A percentile compares a stretch with the other conserved stretches of the same genome.
Conservation (phyloP, 2,329 filamentous ascomycete species). For the Diplodia scrobiculata region DNA sequence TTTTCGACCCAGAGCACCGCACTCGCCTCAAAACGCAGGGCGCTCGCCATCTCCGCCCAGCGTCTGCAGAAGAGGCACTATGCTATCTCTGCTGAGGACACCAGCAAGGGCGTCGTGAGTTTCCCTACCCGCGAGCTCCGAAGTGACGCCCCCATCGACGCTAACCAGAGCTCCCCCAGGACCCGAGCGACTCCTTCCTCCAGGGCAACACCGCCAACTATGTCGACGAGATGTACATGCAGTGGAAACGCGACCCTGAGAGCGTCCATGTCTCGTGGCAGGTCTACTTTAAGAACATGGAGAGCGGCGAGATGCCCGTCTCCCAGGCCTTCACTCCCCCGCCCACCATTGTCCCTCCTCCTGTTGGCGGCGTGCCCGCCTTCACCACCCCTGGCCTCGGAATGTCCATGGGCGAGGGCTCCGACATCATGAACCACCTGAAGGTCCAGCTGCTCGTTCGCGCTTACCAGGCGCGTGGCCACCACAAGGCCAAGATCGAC, state of each 20-base stretch:
- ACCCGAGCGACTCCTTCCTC: constrained; percentile 94
- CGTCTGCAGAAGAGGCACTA: constrained; percentile 56
- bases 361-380: constrained; percentile 73
- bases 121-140: constrained; percentile 31
- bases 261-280: constrained; percentile 99
- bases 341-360: constrained; percentile 82
- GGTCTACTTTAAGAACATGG: constrained; percentile 99
- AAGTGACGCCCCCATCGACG: constrained; percentile 9
- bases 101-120: constrained; percentile 63
- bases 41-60: constrained; percentile 51
- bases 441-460: constrained; percentile 97
- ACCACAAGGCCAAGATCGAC: constrained; percentile 98
- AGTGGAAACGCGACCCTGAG: constrained; percentile 90
- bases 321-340: constrained; percentile 96
- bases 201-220: constrained; percentile 97
- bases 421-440: constrained; percentile 90
- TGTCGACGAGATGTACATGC: constrained; percentile 99
- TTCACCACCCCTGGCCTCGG: constrained; percentile 70
- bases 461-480: constrained; percentile 95
- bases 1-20: constrained; percentile 49
- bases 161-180: constrained; percentile 51
- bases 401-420: constrained; percentile 66
- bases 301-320: constrained; percentile 95
- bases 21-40: constrained; percentile 52
- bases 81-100: constrained; percentile 62